phyloP scores from a whole-genome alignment of 2,329 filamentous ascomycete genomes.

The Lasiodiplodia sp. region DNA sequence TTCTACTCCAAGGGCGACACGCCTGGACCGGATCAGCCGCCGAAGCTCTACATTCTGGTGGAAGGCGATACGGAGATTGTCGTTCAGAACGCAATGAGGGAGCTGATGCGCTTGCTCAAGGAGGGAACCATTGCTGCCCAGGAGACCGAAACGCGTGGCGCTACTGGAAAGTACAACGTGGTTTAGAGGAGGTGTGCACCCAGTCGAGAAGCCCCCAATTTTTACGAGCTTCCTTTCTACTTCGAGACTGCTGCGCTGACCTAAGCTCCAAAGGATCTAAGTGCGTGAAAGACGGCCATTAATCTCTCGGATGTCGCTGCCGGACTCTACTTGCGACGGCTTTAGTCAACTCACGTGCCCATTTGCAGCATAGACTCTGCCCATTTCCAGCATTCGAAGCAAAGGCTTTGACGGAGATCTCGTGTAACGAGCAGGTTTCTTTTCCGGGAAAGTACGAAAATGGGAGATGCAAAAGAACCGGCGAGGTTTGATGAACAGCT shows the following conservation, averaged over 20 bases:
- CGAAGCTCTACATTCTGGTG: constrained; percentile 98
- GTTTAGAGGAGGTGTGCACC: constrained; percentile 23
- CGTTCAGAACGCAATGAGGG: constrained; percentile 87
- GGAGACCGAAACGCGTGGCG: constrained; percentile 82
- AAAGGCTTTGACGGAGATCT: background rate
- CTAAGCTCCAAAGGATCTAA: constrained; percentile 16
- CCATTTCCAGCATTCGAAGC: background rate
- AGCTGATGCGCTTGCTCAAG: constrained; percentile 84
- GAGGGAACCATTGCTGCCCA: constrained; percentile 90
- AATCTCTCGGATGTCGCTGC: background rate
- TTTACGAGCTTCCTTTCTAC: background rate
- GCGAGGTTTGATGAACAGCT: background rate
- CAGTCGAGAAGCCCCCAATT: constrained; percentile 17
- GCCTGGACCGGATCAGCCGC: constrained; percentile 73
- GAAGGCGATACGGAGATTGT: constrained; percentile 95
- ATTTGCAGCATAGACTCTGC: background rate
- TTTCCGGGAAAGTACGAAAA: background rate
- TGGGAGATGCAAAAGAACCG: background rate
- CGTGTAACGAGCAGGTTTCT: background rate
- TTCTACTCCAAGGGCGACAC: constrained; percentile 87
- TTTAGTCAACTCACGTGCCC: background rate
- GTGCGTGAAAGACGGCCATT: constrained; percentile 7
- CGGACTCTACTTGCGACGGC: background rate
- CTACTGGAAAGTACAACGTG: constrained; percentile 82
- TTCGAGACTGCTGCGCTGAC: constrained; percentile 22